Conservation (phyloP, 306 rosid species). For the Dicorynia guianensis region DNA sequence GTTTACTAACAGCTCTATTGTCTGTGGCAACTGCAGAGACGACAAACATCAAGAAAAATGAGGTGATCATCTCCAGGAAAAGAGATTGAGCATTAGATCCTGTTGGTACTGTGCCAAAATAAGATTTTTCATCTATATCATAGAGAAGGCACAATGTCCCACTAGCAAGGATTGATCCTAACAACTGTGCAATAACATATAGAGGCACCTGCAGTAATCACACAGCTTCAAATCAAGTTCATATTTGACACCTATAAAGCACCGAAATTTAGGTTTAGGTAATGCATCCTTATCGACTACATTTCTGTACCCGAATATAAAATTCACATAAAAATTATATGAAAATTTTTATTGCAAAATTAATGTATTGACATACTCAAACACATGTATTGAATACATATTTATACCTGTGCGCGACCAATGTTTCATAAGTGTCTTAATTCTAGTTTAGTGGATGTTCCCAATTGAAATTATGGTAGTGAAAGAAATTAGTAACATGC, state of each 20-base stretch:
- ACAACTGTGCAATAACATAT: slow-evolving; percentile 54
- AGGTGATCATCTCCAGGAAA: slow-evolving; percentile 57
- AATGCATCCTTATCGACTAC: too few species aligned
- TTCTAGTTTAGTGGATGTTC: background rate
- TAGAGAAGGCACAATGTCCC: slow-evolving; percentile 58
- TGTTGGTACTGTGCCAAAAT: slow-evolving; percentile 62
- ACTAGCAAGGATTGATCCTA: slow-evolving; percentile 71
- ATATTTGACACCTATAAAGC: too few species aligned
- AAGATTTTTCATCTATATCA: slow-evolving; percentile 36
- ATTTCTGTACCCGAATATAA: too few species aligned
- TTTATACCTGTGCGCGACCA: too few species aligned
- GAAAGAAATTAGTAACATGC: background rate
- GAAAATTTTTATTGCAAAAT: too few species aligned
- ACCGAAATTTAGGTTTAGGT: too few species aligned
- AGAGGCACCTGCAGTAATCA: slow-evolving; percentile 58
- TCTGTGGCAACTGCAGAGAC: slow-evolving; percentile 79
- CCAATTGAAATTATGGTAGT: background rate
- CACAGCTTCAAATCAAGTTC: background rate
- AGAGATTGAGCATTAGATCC: slow-evolving; percentile 59
- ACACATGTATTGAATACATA: too few species aligned
- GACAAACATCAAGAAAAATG: slow-evolving; percentile 76
- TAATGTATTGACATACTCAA: too few species aligned
- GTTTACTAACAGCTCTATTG: slow-evolving; percentile 63
- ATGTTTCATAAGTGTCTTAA: too few species aligned
- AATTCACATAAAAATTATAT: too few species aligned